Percentiles rank a stretch among this genome's conserved stretches.
These are phyloP conservation scores for Microcos paniculata DNA, from an alignment of 345 rosid genomes.

Conservation along the genomic window DNA sequence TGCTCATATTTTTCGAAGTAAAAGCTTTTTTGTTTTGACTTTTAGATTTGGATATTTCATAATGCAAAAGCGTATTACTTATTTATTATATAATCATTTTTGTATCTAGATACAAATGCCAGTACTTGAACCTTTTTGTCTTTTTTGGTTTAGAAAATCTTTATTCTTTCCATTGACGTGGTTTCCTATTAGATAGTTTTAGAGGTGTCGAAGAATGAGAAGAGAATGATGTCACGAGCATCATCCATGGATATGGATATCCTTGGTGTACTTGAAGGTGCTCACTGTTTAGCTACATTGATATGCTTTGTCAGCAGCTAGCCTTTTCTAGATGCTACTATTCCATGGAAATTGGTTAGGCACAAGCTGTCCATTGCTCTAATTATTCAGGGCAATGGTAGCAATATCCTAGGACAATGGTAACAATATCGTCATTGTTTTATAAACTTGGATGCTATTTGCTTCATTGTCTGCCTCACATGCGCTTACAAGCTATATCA, in stretches of 20 bases:
- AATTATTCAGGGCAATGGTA: background rate
- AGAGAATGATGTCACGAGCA: too few species aligned
- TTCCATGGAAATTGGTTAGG: background rate
- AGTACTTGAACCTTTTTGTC: too few species aligned
- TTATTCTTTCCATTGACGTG: too few species aligned
- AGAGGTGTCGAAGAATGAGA: too few species aligned
- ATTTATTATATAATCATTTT: constrained; percentile 38
- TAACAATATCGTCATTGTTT: background rate
- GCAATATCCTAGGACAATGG: too few species aligned
- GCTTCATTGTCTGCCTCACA: background rate
- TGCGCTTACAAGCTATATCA: background rate
- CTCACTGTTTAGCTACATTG: too few species aligned
- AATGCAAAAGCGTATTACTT: background rate
- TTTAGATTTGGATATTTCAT: constrained; percentile 16
- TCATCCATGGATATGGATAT: too few species aligned
- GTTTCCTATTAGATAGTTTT: too few species aligned
- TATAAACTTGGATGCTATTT: background rate
- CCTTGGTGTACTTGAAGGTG: too few species aligned
- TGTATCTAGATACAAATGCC: constrained; percentile 60
- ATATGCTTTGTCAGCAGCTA: constrained; percentile 1
- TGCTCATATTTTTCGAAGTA: too few species aligned
- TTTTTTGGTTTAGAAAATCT: too few species aligned
- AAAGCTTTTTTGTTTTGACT: too few species aligned
- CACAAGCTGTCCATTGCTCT: background rate
- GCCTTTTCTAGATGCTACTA: background rate